These are phyloP conservation scores for Moringa oleifera DNA, from an alignment of 345 rosid genomes.

Conservation along the genomic window DNA sequence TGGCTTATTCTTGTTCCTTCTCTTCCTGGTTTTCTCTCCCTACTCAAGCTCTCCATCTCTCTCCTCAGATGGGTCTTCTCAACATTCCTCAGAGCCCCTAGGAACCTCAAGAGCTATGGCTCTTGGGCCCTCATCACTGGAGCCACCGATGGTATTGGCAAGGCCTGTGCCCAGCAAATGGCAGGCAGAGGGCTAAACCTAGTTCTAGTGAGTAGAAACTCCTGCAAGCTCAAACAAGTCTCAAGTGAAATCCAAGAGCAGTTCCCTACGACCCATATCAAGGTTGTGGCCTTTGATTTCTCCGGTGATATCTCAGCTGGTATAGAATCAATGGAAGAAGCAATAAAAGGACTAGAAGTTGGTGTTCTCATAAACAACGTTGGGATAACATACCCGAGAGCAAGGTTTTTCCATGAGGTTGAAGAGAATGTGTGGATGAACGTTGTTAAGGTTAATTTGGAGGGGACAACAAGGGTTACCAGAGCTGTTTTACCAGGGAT, in stretches of 20 bases:
- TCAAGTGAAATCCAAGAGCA: constrained; percentile 34
- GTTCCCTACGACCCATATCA: constrained; percentile 35
- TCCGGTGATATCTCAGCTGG: constrained; percentile 18
- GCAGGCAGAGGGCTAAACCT: constrained; percentile 63
- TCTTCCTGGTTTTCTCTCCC: constrained; percentile 39
- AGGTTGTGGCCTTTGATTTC: constrained; percentile 50
- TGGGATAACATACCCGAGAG: constrained; percentile 73
- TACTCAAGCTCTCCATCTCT: constrained; percentile 30
- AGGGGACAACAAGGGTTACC: constrained; percentile 52
- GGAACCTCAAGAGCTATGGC: constrained; percentile 54
- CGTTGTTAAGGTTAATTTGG: constrained; percentile 62
- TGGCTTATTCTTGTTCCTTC: constrained; percentile 26
- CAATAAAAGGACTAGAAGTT: constrained; percentile 45
- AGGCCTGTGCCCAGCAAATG: constrained; percentile 56
- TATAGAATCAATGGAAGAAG: constrained; percentile 34
- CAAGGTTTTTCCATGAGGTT: constrained; percentile 78
- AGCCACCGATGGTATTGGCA: constrained; percentile 85
- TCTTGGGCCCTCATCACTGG: constrained; percentile 92
- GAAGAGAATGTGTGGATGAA: constrained; percentile 63
- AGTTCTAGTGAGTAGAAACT: constrained; percentile 61
- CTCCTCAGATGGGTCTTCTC: constrained; percentile 43
- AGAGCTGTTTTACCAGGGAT: constrained; percentile 55
- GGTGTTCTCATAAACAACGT: constrained; percentile 81
- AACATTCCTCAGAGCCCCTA: constrained; percentile 38
- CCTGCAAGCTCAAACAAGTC: constrained; percentile 38